Percentiles rank a stretch among this genome's conserved stretches.
Evolutionary conservation across 2,329 filamentous ascomycete genomes (phyloP).

Genomic region (Sclerotinia subarctica): DNA sequence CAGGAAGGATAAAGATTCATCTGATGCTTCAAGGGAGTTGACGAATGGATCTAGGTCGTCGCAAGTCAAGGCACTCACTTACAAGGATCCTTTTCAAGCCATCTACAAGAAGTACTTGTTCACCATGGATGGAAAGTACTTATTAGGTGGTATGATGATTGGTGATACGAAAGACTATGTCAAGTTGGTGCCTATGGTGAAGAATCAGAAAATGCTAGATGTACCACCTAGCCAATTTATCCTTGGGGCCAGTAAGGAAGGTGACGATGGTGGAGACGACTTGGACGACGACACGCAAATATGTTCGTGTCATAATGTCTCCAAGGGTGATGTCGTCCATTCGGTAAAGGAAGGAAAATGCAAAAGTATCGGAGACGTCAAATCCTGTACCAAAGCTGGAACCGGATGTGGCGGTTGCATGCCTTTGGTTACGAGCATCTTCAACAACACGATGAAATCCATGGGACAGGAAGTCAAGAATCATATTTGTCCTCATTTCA

Average conservation of each 20-base stretch:
- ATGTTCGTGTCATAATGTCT: constrained; percentile 91
- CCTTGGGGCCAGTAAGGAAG: constrained; percentile 69
- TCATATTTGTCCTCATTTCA: constrained; percentile 79
- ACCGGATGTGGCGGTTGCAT: constrained; percentile 89
- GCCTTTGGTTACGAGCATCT: constrained; percentile 83
- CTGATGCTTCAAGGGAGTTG: constrained; percentile 45
- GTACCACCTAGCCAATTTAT: constrained; percentile 79
- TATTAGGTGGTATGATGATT: constrained; percentile 97
- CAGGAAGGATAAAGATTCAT: constrained; percentile 44
- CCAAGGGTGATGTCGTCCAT: constrained; percentile 74
- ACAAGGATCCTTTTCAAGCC: constrained; percentile 82
- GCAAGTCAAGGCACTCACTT: constrained; percentile 78
- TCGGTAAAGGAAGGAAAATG: constrained; percentile 74
- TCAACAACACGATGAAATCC: constrained; percentile 81
- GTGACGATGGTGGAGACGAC: constrained; percentile 72
- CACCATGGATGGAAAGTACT: constrained; percentile 81
- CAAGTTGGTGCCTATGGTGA: constrained; percentile 84
- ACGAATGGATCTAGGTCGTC: constrained; percentile 54
- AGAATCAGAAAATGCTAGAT: constrained; percentile 75
- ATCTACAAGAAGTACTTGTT: constrained; percentile 96
- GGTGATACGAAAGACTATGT: constrained; percentile 88
- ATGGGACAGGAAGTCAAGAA: constrained; percentile 89
- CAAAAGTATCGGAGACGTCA: constrained; percentile 78
- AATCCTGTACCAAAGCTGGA: constrained; percentile 86
- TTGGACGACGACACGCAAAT: constrained; percentile 83